Evolutionary conservation across 2,329 filamentous ascomycete species (phyloP).

Genomic region (Rutstroemia sp.): DNA sequence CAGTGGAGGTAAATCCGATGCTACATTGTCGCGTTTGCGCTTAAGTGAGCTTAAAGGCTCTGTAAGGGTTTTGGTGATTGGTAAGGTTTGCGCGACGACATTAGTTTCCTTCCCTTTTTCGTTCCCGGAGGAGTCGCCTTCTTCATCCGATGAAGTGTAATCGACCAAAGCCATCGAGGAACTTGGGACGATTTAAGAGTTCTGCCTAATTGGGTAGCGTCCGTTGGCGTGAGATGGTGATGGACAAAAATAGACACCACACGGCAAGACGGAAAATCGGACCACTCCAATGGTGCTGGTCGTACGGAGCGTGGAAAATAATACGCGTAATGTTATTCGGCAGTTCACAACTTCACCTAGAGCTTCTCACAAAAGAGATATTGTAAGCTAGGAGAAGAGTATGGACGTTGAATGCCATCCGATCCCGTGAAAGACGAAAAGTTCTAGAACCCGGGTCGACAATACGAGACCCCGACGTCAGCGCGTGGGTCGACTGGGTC

Average conservation of each 20-base stretch:
- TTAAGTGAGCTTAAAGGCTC: slow-evolving; percentile 16
- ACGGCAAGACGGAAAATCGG: no score
- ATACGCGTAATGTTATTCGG: no score
- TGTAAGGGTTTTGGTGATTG: not conserved
- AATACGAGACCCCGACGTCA: not conserved
- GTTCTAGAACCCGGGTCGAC: not conserved
- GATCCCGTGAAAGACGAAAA: not conserved
- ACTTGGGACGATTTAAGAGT: not conserved
- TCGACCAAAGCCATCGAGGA: slow-evolving; percentile 54
- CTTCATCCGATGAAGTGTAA: slow-evolving; percentile 50
- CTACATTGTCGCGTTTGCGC: slow-evolving; percentile 27
- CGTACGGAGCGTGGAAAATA: no score
- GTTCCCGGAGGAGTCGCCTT: slow-evolving; percentile 16
- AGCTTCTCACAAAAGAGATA: no score
- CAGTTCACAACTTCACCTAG: no score
- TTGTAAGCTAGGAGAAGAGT: no score
- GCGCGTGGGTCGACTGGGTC: not conserved
- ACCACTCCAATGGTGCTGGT: no score
- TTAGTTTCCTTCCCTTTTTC: not conserved
- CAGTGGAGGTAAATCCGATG: slow-evolving; percentile 55
- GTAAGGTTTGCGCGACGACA: not conserved
- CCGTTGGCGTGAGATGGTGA: not conserved
- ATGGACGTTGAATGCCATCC: no score
- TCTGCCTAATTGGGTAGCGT: not conserved
- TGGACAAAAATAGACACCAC: not conserved